These are phyloP conservation scores for Lithocarpus polystachyus DNA, from an alignment of 306 rosid genomes.

Conservation along the genomic window DNA sequence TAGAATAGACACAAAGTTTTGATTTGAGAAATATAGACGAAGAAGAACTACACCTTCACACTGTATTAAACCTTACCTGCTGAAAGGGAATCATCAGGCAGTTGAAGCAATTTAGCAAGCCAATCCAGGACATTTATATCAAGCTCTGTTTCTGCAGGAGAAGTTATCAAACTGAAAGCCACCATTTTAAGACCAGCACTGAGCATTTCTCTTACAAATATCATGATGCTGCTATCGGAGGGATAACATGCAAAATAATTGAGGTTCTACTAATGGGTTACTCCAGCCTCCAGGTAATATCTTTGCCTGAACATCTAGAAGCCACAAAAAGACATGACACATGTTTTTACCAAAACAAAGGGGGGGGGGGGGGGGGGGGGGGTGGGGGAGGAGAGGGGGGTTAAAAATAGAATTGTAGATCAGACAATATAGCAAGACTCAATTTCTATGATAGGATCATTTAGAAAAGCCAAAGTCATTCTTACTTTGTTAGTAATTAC, in stretches of 20 bases:
- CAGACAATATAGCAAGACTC: not conserved
- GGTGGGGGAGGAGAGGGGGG: too few species aligned
- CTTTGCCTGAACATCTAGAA: slow-evolving; percentile 77
- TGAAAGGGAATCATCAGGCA: slow-evolving; percentile 63
- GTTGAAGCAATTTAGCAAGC: slow-evolving; percentile 73
- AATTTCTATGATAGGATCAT: not conserved
- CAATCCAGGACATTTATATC: slow-evolving; percentile 85
- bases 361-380: too few species aligned
- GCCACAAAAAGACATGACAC: slow-evolving; percentile 20
- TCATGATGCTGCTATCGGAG: slow-evolving; percentile 83
- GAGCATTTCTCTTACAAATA: slow-evolving; percentile 92
- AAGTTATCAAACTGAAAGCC: slow-evolving; percentile 91
- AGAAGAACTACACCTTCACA: not conserved
- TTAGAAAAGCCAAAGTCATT: too few species aligned
- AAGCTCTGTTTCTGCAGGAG: slow-evolving; percentile 98
- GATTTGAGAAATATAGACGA: not conserved
- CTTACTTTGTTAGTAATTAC: not conserved
- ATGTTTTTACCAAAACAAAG: not conserved
- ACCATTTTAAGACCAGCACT: slow-evolving; percentile 88
- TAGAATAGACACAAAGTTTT: not conserved
- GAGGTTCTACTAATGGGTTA: slow-evolving; percentile 98
- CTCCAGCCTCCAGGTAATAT: slow-evolving; percentile 69
- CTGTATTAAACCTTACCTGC: slow-evolving; percentile 43
- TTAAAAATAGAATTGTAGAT: too few species aligned
- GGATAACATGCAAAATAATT: slow-evolving; percentile 89